Percentiles rank a stretch among this genome's conserved stretches.
Evolutionary conservation across 305 asterid genomes (phyloP).

Genomic region (Monarda citriodora): DNA sequence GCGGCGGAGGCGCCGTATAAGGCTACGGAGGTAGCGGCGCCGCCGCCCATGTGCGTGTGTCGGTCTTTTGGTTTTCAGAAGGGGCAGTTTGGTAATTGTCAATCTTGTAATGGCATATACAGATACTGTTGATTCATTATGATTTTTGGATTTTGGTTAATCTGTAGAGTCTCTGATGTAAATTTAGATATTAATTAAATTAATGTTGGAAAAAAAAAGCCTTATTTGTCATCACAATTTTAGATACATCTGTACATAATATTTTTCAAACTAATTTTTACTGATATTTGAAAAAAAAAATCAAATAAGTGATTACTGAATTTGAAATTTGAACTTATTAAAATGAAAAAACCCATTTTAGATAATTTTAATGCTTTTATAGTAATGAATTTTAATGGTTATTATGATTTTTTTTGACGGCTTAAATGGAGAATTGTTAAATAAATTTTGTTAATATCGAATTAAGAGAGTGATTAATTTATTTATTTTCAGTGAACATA

Average conservation of each 20-base stretch:
- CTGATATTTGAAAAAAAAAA: neutral
- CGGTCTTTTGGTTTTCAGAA: slow-evolving; percentile 49
- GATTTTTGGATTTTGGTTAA: neutral
- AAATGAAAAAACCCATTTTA: neutral
- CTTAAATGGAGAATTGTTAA: no score
- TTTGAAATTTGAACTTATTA: neutral
- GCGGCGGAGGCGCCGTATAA: slow-evolving; percentile 10
- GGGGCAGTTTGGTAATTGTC: slow-evolving; percentile 63
- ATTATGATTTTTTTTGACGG: no score
- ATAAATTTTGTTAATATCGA: neutral
- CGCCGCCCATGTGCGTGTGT: slow-evolving; percentile 44
- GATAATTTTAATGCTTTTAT: no score
- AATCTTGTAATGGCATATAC: slow-evolving; percentile 34
- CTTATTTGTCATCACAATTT: neutral
- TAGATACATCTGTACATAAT: neutral
- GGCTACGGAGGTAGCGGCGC: slow-evolving; percentile 19
- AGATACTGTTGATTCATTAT: slow-evolving; percentile 31
- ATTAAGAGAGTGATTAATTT: neutral
- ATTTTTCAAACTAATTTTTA: no score
- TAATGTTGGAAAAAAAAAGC: neutral
- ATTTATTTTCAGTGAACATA: no score
- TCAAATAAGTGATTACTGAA: neutral
- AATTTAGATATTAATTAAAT: slow-evolving; percentile 20
- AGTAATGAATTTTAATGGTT: no score
- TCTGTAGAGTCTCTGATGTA: slow-evolving; percentile 18